Percentiles rank a stretch among this genome's conserved stretches.
phyloP scores from a whole-genome alignment of 805 yeast genomes.

The Suhomyces sp. region DNA sequence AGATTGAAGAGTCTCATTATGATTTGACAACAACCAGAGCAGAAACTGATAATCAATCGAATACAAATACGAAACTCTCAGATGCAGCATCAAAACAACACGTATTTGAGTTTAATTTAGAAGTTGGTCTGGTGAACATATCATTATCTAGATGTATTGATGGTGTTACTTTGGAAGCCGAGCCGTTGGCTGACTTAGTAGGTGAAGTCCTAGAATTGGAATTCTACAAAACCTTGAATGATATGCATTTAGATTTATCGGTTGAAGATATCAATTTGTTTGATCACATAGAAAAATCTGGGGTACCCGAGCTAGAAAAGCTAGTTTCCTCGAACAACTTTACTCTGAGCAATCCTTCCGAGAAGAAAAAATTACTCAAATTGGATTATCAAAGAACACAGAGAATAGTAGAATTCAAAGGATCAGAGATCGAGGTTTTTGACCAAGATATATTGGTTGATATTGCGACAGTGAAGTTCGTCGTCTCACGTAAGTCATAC shows the following conservation, averaged over 20 bases:
- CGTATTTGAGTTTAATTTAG: constrained; percentile 67
- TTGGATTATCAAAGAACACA: constrained; percentile 57
- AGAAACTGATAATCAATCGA: neutral
- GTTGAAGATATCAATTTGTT: constrained; percentile 67
- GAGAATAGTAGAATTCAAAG: constrained; percentile 54
- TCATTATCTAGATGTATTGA: constrained; percentile 67
- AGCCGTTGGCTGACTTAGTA: constrained; percentile 66
- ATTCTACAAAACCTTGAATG: constrained; percentile 57
- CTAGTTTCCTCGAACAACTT: constrained; percentile 63
- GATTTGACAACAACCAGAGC: neutral
- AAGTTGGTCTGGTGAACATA: constrained; percentile 59
- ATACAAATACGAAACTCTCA: constrained; percentile 2
- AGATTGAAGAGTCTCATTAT: constrained; percentile 9
- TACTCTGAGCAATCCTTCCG: constrained; percentile 32
- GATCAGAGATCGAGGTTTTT: constrained; percentile 58
- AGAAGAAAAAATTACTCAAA: constrained; percentile 48
- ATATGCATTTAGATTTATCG: constrained; percentile 62
- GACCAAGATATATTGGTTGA: constrained; percentile 74
- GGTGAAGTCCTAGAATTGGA: constrained; percentile 62
- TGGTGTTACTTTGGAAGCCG: constrained; percentile 56
- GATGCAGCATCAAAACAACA: constrained; percentile 48
- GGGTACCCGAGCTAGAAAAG: constrained; percentile 61
- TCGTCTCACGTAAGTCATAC: constrained; percentile 72
- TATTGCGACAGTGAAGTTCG: constrained; percentile 74
- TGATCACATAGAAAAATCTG: constrained; percentile 67